Evolutionary conservation across 2,329 filamentous ascomycete species (phyloP).

Genomic region (Botrytis galanthina): DNA sequence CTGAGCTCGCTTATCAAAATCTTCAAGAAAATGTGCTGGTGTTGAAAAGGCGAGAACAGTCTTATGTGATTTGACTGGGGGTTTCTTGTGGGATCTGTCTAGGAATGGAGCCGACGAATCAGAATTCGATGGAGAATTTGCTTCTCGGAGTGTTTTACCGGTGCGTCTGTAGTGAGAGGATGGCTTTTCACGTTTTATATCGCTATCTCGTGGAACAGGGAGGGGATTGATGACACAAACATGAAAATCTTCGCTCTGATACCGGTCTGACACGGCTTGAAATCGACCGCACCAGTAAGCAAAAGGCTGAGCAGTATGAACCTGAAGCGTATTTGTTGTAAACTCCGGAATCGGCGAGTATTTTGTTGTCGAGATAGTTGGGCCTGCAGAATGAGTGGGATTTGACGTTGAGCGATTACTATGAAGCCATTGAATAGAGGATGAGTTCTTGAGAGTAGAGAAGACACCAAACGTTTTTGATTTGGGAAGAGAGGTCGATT

Average conservation of each 20-base stretch:
- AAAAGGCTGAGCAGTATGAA: constrained; percentile 47
- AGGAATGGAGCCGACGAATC: neutral
- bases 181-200: constrained; percentile 7
- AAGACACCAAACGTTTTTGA: constrained; percentile 48
- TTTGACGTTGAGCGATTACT: constrained; percentile 22
- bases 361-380: constrained; percentile 21
- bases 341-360: constrained; percentile 17
- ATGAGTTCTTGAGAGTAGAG: constrained; percentile 46
- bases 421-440: constrained; percentile 38
- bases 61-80: neutral
- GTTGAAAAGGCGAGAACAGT: constrained; percentile 5
- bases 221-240: constrained; percentile 17
- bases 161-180: neutral
- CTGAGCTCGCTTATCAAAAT: constrained; percentile 46
- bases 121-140: neutral
- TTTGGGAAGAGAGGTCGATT: constrained; percentile 38
- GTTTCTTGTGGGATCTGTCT: neutral
- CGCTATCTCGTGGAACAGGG: constrained; percentile 8
- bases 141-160: neutral
- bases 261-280: constrained; percentile 54
- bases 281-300: constrained; percentile 64
- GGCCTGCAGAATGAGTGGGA: constrained; percentile 3
- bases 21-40: constrained; percentile 20
- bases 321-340: constrained; percentile 32
- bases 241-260: constrained; percentile 45